Evolutionary conservation across 2,329 filamentous ascomycete species (phyloP).

Genomic region (Herpotrichia juniperi): DNA sequence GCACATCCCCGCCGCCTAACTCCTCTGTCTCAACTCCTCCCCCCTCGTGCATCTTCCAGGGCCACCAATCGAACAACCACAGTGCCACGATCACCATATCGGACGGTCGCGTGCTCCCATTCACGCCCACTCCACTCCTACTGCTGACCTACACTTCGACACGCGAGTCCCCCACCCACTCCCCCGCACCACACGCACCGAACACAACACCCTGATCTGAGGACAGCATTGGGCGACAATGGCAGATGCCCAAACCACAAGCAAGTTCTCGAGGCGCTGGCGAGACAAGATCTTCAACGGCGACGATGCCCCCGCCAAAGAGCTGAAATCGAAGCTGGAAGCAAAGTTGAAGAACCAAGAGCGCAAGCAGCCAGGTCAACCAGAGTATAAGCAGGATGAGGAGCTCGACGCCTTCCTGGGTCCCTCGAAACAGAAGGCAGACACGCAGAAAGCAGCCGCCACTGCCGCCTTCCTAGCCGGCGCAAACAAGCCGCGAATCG

Average conservation of each 20-base stretch:
- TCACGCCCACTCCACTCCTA: slow-evolving; percentile 10
- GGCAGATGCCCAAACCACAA: slow-evolving; percentile 38
- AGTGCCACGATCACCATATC: slow-evolving; percentile 7
- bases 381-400: slow-evolving; percentile 44
- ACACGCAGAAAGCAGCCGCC: slow-evolving; percentile 32
- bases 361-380: slow-evolving; percentile 22
- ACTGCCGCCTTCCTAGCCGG: slow-evolving; percentile 33
- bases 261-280: slow-evolving; percentile 53
- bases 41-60: slow-evolving; percentile 4
- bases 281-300: slow-evolving; percentile 56
- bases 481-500: slow-evolving; percentile 50
- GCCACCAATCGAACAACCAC: slow-evolving; percentile 6
- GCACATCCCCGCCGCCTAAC: neutral
- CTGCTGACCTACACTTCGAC: slow-evolving; percentile 2
- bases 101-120: slow-evolving; percentile 19
- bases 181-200: neutral
- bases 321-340: neutral
- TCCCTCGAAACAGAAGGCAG: slow-evolving; percentile 55
- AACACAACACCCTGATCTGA: neutral
- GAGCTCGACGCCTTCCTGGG: slow-evolving; percentile 65
- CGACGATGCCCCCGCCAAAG: slow-evolving; percentile 41
- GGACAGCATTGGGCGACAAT: slow-evolving; percentile 20
- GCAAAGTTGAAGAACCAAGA: slow-evolving; percentile 21
- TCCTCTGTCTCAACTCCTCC: neutral
- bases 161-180: neutral